A percentile compares a stretch with the other conserved stretches of the same genome.
These are phyloP conservation scores for Pseudogymnoascus sp. DNA, from an alignment of 2,329 filamentous ascomycete genomes.

Conservation along the genomic window DNA sequence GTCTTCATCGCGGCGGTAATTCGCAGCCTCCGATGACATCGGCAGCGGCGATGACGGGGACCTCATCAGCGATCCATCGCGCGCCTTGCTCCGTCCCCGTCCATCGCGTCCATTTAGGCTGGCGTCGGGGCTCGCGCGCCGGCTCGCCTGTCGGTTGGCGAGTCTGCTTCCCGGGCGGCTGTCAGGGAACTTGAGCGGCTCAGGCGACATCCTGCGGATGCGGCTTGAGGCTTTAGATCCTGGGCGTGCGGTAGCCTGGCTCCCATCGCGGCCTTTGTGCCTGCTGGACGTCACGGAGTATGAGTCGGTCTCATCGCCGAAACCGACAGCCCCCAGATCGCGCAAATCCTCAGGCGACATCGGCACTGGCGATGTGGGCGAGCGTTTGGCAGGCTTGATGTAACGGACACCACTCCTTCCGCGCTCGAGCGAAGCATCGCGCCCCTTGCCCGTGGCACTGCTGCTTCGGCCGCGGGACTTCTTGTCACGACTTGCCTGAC, in stretches of 20 bases:
- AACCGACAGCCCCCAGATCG: constrained; percentile 42
- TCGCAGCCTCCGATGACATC: constrained; percentile 54
- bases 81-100: constrained; percentile 57
- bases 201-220: constrained; percentile 23
- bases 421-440: constrained; percentile 62
- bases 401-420: constrained; percentile 60
- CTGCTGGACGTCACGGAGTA: constrained; percentile 22
- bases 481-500: constrained; percentile 40
- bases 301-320: constrained; percentile 24
- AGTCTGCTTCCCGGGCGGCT: constrained; percentile 24
- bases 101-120: constrained; percentile 33
- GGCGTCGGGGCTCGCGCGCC: constrained; percentile 31
- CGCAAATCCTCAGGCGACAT: constrained; percentile 88
- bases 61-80: constrained; percentile 50
- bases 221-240: constrained; percentile 29
- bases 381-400: constrained; percentile 72
- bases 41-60: constrained; percentile 80
- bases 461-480: constrained; percentile 37
- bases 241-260: constrained; percentile 27
- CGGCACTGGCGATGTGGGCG: constrained; percentile 83
- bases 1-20: constrained; percentile 46
- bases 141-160: constrained; percentile 34
- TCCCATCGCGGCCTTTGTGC: constrained; percentile 17
- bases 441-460: constrained; percentile 42
- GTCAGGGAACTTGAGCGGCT: constrained; percentile 17